These are phyloP conservation scores for Leptographium wingfieldii DNA, from an alignment of 2,329 filamentous ascomycete species.

Conservation along the genomic window DNA sequence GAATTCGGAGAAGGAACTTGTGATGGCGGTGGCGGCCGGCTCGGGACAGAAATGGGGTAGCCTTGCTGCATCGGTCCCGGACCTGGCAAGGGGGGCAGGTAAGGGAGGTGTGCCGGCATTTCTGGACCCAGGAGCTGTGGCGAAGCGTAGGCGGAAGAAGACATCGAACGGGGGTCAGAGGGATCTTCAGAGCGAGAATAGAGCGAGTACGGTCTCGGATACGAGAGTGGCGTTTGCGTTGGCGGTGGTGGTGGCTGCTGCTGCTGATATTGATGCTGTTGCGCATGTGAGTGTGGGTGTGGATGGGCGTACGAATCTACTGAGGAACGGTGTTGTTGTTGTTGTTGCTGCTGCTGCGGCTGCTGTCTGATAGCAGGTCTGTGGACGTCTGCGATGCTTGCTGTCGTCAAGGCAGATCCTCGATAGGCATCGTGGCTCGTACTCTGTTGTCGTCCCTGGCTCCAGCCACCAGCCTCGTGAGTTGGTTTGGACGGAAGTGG, in stretches of 20 bases:
- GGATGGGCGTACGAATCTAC: neutral
- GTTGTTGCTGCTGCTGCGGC: conserved; percentile 4
- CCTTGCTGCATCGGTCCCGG: conserved; percentile 10
- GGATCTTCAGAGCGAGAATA: conserved; percentile 25
- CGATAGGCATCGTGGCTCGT: conserved; percentile 38
- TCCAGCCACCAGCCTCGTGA: conserved; percentile 43
- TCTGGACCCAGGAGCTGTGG: conserved; percentile 17
- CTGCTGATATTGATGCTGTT: neutral
- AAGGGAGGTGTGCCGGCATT: conserved; percentile 18
- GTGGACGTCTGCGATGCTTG: conserved; percentile 18
- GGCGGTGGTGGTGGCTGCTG: neutral
- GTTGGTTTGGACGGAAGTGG: conserved; percentile 45
- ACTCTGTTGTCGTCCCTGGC: conserved; percentile 34
- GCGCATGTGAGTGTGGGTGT: neutral
- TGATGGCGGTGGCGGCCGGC: conserved; percentile 25
- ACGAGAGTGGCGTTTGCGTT: neutral
- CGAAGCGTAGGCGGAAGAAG: conserved; percentile 14
- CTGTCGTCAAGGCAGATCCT: conserved; percentile 16
- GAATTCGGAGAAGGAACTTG: conserved; percentile 28
- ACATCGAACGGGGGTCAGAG: conserved; percentile 17
- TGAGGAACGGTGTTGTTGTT: neutral
- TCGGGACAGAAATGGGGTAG: conserved; percentile 5
- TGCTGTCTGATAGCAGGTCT: conserved; percentile 21
- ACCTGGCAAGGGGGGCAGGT: conserved; percentile 15
- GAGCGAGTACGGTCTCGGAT: conserved; percentile 20